phyloP scores from a whole-genome alignment of 139 green algal genomes.

The Eudorina sp. region DNA sequence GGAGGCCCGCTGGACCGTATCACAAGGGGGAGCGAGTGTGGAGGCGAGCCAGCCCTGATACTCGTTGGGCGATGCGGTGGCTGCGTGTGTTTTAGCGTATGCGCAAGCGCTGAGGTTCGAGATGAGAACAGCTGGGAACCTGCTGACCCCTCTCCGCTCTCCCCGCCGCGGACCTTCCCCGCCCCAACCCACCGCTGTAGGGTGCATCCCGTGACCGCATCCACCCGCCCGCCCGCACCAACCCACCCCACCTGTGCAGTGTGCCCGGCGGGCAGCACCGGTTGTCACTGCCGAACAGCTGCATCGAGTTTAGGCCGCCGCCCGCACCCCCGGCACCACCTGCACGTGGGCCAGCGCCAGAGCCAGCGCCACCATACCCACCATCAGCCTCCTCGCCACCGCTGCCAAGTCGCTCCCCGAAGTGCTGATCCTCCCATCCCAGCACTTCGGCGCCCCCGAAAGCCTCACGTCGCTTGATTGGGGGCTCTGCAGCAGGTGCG shows the following conservation, averaged over 20 bases:
- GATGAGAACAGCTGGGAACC: background rate
- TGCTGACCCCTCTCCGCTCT: conserved; percentile 48
- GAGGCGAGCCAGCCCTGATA: too few relatives aligned
- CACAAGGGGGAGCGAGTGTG: conserved; percentile 42
- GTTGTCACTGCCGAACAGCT: conserved; percentile 71
- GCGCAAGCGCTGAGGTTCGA: background rate
- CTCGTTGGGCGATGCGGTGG: too few relatives aligned
- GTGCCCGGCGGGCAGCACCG: conserved; percentile 77
- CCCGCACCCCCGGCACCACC: too few relatives aligned
- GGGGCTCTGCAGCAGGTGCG: too few relatives aligned
- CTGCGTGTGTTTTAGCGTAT: background rate
- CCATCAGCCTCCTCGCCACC: background rate
- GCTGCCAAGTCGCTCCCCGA: background rate
- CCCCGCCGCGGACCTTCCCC: too few relatives aligned
- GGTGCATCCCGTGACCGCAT: too few relatives aligned
- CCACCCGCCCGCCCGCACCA: too few relatives aligned
- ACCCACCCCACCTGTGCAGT: conserved; percentile 81
- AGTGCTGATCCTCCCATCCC: background rate
- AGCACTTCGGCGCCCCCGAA: background rate
- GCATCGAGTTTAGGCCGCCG: background rate
- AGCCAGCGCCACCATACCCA: background rate
- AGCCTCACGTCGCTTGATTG: background rate
- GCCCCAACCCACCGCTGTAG: too few relatives aligned
- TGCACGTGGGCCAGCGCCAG: too few relatives aligned
- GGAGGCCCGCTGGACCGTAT: too few relatives aligned